Conservation (phyloP, 2,329 filamentous ascomycete species). For the Fusarium paranaense region DNA sequence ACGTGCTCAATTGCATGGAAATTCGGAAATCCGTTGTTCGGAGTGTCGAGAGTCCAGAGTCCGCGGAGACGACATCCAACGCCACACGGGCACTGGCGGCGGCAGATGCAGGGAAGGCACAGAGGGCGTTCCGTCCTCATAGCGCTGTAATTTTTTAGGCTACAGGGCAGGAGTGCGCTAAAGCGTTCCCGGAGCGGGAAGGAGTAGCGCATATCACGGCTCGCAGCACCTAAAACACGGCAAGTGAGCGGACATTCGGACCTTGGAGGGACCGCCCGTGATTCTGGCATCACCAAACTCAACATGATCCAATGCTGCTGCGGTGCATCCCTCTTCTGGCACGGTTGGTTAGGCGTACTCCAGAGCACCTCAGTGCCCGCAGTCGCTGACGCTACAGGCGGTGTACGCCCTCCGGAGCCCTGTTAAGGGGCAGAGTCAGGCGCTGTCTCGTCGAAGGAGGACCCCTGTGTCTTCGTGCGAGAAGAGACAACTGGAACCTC, state of each 20-base stretch:
- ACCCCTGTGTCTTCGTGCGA: conserved; percentile 12
- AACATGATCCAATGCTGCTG: conserved; percentile 3
- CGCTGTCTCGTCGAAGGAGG: conserved; percentile 14
- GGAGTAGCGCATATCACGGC: neutral
- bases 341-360: neutral
- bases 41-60: conserved; percentile 10
- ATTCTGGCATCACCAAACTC: conserved; percentile 6
- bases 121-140: conserved; percentile 6
- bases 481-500: conserved; percentile 19
- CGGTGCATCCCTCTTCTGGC: conserved; percentile 6
- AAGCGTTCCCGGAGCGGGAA: conserved; percentile 9
- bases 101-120: neutral
- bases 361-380: neutral
- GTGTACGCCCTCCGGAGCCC: conserved; percentile 27
- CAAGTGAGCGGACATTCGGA: neutral
- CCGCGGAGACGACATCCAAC: conserved; percentile 5
- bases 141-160: conserved; percentile 11
- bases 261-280: conserved; percentile 8
- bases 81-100: neutral
- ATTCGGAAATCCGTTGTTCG: neutral
- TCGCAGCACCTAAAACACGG: neutral
- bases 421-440: conserved; percentile 20
- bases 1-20: neutral
- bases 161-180: conserved; percentile 15
- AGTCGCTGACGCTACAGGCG: conserved; percentile 16